Base-by-base conservation (phyloP, 257 asterid species). In the Solanum tarijense region DNA sequence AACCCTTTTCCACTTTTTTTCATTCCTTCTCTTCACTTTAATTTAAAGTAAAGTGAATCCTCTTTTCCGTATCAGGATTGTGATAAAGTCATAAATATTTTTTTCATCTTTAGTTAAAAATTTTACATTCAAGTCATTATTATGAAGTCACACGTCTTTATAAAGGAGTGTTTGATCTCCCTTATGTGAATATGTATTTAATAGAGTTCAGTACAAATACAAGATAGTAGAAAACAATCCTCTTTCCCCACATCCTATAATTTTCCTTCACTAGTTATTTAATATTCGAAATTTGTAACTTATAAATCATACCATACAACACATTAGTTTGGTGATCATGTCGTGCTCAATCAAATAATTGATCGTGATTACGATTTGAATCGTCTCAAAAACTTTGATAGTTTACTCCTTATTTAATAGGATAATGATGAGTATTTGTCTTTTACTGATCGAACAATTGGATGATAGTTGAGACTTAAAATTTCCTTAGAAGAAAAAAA, bases 21-120 rank as follows among this genome's bases (percentile, higher is more conserved):
- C 18, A 2, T n/a, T 84, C 78, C 34, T 23, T n/a, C 23, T 38
- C n/a, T 62, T 36, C 31, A 13, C n/a, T 16, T 52, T 16, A 52
- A 18, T 84, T 36, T 78, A 2, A 46, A 81, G 3, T 46, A 16
- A 27, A 81, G 18, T 27, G 39, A 36, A 46, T 78, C 13, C 5
- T 4, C 13, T 76, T 76, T 29, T 14, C 0, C 14, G 6, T 14
- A 29, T 1, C 6, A 29, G 0, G 0, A 1, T 68, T 3, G 0
- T 4, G 12, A 12, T 69, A 2, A 9, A 29, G 39, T 29, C 6
- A 69, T 68, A 29, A 69, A 1, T 29, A 29, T 6, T 7, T 69
- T 69, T 14, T 29, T 12, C 2, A 27, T 69, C 3, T 12, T 69
- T 29, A 11, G 7, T 65, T 2, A 65, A 1, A 65, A 25, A 0